Evolutionary conservation across 140 eudicot genomes (phyloP), one percentile per base, ranked within the genome.

Genomic region (Senecio squalidus): DNA sequence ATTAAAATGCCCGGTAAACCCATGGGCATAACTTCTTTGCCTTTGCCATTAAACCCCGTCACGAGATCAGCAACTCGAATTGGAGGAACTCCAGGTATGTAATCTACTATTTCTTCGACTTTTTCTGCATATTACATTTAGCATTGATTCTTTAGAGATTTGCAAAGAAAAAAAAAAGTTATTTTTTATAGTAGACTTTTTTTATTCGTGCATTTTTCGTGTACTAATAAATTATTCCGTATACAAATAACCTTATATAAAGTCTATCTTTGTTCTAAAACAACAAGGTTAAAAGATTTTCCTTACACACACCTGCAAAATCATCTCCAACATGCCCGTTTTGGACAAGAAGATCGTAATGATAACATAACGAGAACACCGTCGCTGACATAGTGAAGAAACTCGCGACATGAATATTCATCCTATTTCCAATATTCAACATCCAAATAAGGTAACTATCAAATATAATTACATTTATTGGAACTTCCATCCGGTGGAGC

Each of bases 351-450:
- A 81, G 85, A 58, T 78, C 48, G 6, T 38, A 41, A 61, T 78
- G 51, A 45, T 58, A 71, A 0, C 60, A 36, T 61, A 74, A 55
- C 1, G 87, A 58, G 74, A 78, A 88, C 13, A 76, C 71, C 3
- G 73, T 65, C 5, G 83, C 90, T 39, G 90, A 76, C 87, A 73
- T 77, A 0, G 96, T 54, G 55, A 74, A 88, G 28, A 88, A 53
- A 4, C 77, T 54, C 33, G 94, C 96, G 71, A 84, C 84, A 56
- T 84, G 85, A 57, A 88, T 71, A 71, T 78, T 76, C 94, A 84
- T 71, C 45, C 82, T 65, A 1, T 46, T 47, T 11, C 85, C 96
- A 20, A 78, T 1, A 22, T 29, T 60, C 5, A 58, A 39, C 6
- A 56, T 79, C 96, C 94, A 88, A 1, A 21, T 16, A 33, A 88